Conservation (phyloP, 2,329 filamentous ascomycete species). For the Emmonsiellopsis sp. region DNA sequence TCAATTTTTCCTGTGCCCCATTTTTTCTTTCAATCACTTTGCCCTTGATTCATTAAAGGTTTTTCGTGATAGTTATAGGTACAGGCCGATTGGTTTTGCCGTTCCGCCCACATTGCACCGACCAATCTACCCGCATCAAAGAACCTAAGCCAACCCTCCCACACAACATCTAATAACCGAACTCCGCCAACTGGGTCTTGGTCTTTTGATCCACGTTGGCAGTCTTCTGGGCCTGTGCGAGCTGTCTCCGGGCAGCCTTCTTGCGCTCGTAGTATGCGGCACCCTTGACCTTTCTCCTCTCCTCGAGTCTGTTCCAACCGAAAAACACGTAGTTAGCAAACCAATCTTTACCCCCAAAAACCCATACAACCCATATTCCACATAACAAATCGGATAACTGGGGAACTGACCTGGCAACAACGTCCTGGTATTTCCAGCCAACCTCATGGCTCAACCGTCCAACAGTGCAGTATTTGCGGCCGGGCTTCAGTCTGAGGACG, state of each 20-base stretch:
- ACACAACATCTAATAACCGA: conserved; percentile 68
- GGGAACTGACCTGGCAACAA: conserved; percentile 84
- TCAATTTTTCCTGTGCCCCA: conserved; percentile 9
- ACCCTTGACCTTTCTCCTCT: conserved; percentile 99
- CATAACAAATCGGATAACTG: background rate
- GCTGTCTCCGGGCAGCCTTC: conserved; percentile 88
- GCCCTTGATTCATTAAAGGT: conserved; percentile 14
- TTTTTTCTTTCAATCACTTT: conserved; percentile 10
- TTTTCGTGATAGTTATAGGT: conserved; percentile 11
- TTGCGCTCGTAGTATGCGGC: conserved; percentile 99
- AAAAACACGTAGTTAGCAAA: conserved; percentile 12
- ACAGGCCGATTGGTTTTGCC: conserved; percentile 28
- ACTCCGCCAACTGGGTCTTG: conserved; percentile 76
- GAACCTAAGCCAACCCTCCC: conserved; percentile 30
- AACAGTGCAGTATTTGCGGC: conserved; percentile 99
- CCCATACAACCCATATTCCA: background rate
- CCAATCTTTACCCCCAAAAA: background rate
- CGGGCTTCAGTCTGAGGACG: conserved; percentile 93
- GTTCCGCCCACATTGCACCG: conserved; percentile 27
- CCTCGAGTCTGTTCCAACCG: conserved; percentile 68
- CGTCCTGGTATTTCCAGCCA: conserved; percentile 99
- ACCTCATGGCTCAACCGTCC: conserved; percentile 97
- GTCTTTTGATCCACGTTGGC: conserved; percentile 80
- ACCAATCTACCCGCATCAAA: conserved; percentile 28
- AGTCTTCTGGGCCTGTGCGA: conserved; percentile 87